These are phyloP conservation scores for Alloteropsis semialata DNA, from an alignment of 176 grass and related monocot species.

Conservation along the genomic window DNA sequence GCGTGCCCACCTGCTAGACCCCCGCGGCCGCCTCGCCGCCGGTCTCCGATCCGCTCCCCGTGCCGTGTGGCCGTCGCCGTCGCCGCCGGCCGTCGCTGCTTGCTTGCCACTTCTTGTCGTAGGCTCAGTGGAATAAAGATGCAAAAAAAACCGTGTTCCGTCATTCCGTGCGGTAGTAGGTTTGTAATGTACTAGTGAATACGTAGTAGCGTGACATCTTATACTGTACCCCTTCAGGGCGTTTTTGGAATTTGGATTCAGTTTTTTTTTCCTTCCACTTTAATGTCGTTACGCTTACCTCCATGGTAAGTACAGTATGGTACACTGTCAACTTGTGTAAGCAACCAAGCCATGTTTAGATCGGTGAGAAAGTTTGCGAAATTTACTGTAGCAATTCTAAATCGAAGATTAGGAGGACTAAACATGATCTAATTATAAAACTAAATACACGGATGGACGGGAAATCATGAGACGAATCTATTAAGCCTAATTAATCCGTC, in stretches of 20 bases:
- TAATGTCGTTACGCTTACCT: not conserved
- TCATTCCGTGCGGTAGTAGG: not conserved
- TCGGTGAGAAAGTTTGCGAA: too few relatives aligned
- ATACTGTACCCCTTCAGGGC: not conserved
- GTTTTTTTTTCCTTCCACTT: not conserved
- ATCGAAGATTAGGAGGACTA: too few relatives aligned
- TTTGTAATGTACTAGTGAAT: not conserved
- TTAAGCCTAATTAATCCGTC: too few relatives aligned
- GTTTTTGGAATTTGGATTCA: constrained; percentile 10
- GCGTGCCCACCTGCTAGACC: constrained; percentile 80
- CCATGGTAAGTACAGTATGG: not conserved
- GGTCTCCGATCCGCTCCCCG: not conserved
- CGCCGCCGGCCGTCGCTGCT: not conserved
- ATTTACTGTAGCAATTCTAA: too few relatives aligned
- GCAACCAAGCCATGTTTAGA: not conserved
- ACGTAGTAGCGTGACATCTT: not conserved
- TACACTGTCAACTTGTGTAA: not conserved
- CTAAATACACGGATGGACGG: too few relatives aligned
- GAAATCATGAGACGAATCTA: too few relatives aligned
- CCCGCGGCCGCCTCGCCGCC: not conserved
- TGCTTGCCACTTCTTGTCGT: not conserved
- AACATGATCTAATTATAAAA: too few relatives aligned
- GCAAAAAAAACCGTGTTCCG: not conserved
- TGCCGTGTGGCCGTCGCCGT: too few relatives aligned
- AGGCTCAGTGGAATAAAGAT: not conserved